These are phyloP conservation scores for Chlorella variabilis DNA, from an alignment of 163 green algal genomes.

Conservation along the genomic window DNA sequence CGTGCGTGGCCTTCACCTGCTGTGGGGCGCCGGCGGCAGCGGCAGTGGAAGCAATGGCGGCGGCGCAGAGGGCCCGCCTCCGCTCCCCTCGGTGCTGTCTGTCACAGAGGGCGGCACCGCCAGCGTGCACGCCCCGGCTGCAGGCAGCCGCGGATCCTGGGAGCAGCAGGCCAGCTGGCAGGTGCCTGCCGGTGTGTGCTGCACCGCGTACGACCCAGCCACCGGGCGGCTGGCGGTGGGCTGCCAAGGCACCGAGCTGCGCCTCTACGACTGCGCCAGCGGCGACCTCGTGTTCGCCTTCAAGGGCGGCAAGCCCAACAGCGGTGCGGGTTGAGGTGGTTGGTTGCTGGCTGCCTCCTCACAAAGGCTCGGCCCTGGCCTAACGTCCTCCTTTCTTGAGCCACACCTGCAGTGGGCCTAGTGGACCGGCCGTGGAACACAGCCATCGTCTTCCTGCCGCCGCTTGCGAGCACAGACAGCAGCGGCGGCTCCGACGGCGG, in stretches of 20 bases:
- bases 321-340: not conserved
- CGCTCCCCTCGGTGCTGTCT: slow-evolving; percentile 29
- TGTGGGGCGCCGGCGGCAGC: slow-evolving; percentile 10
- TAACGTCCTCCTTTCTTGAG: not conserved
- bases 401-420: slow-evolving; percentile 46
- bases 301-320: slow-evolving; percentile 69
- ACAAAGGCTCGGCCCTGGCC: not conserved
- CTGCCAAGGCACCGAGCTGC: slow-evolving; percentile 54
- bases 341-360: not conserved
- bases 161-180: slow-evolving; percentile 24
- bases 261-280: slow-evolving; percentile 57
- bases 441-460: slow-evolving; percentile 67
- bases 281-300: slow-evolving; percentile 52
- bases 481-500: not conserved
- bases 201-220: slow-evolving; percentile 33
- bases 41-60: not conserved
- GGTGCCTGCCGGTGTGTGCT: slow-evolving; percentile 26
- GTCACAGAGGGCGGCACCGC: slow-evolving; percentile 26
- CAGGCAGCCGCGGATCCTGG: too few relatives aligned
- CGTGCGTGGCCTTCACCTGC: slow-evolving; percentile 18
- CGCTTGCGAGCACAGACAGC: slow-evolving; percentile 19
- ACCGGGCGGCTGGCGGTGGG: slow-evolving; percentile 46
- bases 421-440: slow-evolving; percentile 73
- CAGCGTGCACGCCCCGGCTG: slow-evolving; percentile 1
- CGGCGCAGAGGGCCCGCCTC: not conserved